Base-by-base conservation (phyloP, 192 early-diverging fungal genomes). In the Gaertneriomyces semiglobifer region DNA sequence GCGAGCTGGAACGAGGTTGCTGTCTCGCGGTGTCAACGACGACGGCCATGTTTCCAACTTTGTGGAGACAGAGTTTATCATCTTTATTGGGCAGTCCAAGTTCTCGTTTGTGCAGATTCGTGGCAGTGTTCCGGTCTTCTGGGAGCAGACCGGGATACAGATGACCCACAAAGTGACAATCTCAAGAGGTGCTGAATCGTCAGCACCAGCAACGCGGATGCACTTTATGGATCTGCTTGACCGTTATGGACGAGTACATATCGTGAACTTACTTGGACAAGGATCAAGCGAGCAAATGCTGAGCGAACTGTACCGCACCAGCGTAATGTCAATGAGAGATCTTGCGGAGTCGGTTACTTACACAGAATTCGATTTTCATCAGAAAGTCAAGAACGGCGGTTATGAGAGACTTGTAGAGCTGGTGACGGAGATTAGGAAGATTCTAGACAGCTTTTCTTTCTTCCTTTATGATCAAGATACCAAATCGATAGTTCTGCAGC, bases 11-110 rank as follows among this genome's bases (percentile, higher is more conserved):
- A 96, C 93, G 42, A 82, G 98, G 46, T 96, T 91, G 72, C 89
- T 93, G 67, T 90, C 95, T 2, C 87, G 98, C 19, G 98, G 98
- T 5, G 88, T 99, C 41, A 93, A 99, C 63, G 98, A 99, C 65
- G 89, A 91, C 63, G 98, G 98, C 39, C 84, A 90, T 69, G 94
- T 95, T 41, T 92, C 95, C n/a, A 99, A 99, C 72, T 98, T 95
- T 77, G 97, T 98, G 4, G 66, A 89, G 85, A 93, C 93, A 0
- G 96, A 98, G 76, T 83, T 93, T 18, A 80, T 95, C 8, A 71
- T 94, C 33, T 78, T 83, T 55, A 81, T 83, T 6, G 63, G 70
- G 1, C 70, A 57, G n/a, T 73, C 70, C 50, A 83, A 53, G 19
- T 88, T 90, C 54, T 84, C 91, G 9, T 93, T 89, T 66, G 86